Conservation (phyloP, 371 early-diverging fungal species). For the Syncephalastrum monosporum region DNA sequence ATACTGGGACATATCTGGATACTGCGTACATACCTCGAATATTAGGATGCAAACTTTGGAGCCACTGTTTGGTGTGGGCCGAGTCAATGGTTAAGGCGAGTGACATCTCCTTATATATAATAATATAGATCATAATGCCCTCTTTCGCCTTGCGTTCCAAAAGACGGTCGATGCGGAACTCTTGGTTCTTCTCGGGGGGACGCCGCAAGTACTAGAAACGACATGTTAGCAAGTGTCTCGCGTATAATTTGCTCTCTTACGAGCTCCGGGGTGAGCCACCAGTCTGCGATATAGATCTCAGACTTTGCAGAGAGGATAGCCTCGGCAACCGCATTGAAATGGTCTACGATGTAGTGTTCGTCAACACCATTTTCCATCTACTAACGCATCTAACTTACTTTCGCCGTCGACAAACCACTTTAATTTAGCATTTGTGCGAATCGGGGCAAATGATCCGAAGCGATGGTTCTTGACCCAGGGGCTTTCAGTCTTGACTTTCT, state of each 20-base stretch:
- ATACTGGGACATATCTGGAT: slow-evolving; percentile 16
- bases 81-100: slow-evolving; percentile 80
- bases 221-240: not conserved
- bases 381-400: slow-evolving; percentile 24
- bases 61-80: slow-evolving; percentile 75
- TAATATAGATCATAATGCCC: slow-evolving; percentile 88
- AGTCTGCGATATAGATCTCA: slow-evolving; percentile 73
- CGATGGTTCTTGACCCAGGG: slow-evolving; percentile 75
- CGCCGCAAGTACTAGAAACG: slow-evolving; percentile 68
- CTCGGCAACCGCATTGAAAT: slow-evolving; percentile 78
- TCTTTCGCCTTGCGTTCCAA: slow-evolving; percentile 82
- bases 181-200: slow-evolving; percentile 69
- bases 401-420: slow-evolving; percentile 84
- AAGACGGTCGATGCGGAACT: slow-evolving; percentile 82
- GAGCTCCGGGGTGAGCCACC: slow-evolving; percentile 49
- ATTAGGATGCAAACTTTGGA: slow-evolving; percentile 78
- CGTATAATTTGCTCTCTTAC: slow-evolving; percentile 15
- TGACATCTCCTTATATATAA: slow-evolving; percentile 88
- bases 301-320: slow-evolving; percentile 70
- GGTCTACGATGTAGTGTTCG: slow-evolving; percentile 41
- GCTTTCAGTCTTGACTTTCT: slow-evolving; percentile 55
- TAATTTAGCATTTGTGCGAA: slow-evolving; percentile 62
- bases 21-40: slow-evolving; percentile 57
- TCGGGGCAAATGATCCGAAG: slow-evolving; percentile 81
- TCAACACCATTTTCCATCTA: slow-evolving; percentile 7